A percentile compares a stretch with the other conserved stretches of the same genome.
Conservation (phyloP, 2,329 filamentous ascomycete species). For the Hymenoscyphus occultus region DNA sequence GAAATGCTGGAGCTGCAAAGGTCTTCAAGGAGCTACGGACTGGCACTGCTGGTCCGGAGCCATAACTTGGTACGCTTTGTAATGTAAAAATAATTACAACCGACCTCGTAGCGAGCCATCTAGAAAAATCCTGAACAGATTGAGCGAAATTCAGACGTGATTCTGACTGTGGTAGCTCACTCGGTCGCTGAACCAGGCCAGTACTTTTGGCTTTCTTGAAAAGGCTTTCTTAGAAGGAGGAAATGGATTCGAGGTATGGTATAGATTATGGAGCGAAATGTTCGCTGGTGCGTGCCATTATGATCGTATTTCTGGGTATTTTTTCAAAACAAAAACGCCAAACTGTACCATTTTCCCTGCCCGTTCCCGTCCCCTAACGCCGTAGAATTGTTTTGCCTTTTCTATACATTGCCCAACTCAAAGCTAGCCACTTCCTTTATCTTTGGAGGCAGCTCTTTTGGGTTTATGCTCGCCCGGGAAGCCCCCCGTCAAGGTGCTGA, state of each 20-base stretch:
- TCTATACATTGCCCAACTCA: background rate
- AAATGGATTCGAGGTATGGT: background rate
- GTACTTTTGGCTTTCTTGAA: background rate
- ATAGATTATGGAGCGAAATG: background rate
- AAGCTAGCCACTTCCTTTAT: background rate
- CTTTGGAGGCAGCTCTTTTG: background rate
- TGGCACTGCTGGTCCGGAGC: background rate
- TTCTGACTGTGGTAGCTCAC: background rate
- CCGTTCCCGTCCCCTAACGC: background rate
- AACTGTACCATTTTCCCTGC: background rate
- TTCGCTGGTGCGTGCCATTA: background rate
- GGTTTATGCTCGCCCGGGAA: background rate
- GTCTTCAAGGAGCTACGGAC: background rate
- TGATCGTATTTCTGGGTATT: background rate
- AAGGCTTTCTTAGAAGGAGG: background rate
- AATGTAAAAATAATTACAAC: background rate
- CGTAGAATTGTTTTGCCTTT: background rate
- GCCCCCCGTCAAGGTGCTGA: background rate
- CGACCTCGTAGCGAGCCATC: background rate
- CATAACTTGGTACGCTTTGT: background rate
- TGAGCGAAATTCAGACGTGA: background rate
- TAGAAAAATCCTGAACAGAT: background rate
- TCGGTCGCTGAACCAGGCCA: background rate
- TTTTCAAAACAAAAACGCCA: slow-evolving; percentile 1
- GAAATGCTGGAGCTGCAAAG: background rate